Percentiles rank a stretch among this genome's conserved stretches.
phyloP scores from a whole-genome alignment of 805 yeast genomes.

The Starmerella bombi region DNA sequence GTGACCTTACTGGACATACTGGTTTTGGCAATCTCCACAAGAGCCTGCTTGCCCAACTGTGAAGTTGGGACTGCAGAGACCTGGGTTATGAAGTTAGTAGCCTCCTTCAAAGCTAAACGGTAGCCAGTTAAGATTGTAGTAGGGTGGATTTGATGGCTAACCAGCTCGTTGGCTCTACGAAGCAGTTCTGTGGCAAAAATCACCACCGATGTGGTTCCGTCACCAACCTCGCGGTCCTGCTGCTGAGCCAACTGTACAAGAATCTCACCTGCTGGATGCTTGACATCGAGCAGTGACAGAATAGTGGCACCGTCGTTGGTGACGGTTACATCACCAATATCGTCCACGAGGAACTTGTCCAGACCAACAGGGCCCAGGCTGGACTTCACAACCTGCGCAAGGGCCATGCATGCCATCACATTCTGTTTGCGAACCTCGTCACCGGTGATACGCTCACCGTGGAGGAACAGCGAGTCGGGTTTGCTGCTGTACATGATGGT shows the following conservation, averaged over 20 bases:
- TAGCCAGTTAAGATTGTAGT: constrained; percentile 96
- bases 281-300: constrained; percentile 77
- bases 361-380: constrained; percentile 97
- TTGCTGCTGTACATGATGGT: constrained; percentile 11
- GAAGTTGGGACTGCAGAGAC: constrained; percentile 73
- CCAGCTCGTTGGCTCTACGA: constrained; percentile 86
- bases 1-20: constrained; percentile 95
- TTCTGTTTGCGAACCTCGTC: constrained; percentile 94
- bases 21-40: constrained; percentile 86
- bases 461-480: constrained; percentile 73
- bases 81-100: constrained; percentile 72
- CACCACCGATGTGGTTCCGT: constrained; percentile 95
- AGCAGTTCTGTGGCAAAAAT: constrained; percentile 87
- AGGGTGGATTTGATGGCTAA: constrained; percentile 88
- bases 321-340: constrained; percentile 96
- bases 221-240: constrained; percentile 97
- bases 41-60: constrained; percentile 62
- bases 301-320: constrained; percentile 99
- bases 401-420: constrained; percentile 77
- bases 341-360: constrained; percentile 97
- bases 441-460: constrained; percentile 92
- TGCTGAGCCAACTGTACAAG: constrained; percentile 95
- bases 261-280: constrained; percentile 97
- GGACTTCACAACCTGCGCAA: constrained; percentile 74
- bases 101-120: constrained; percentile 84